Conservation (phyloP, 106 monocot genomes). For the Apostasia ramifera region DNA sequence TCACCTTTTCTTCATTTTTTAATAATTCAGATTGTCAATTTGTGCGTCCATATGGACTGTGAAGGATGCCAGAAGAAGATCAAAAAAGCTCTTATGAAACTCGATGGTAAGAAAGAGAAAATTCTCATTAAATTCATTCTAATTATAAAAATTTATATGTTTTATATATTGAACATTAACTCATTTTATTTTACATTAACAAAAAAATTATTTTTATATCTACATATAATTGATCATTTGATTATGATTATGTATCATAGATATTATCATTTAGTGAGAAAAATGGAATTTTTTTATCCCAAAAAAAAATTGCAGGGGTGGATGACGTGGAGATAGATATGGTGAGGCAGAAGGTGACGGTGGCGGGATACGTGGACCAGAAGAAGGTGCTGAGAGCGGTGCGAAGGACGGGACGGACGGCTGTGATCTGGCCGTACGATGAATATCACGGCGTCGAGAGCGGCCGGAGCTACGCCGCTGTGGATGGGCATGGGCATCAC, state of each 20-base stretch:
- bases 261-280: too few relatives aligned
- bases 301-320: constrained; percentile 25
- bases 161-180: neutral
- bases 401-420: constrained; percentile 67
- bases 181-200: neutral
- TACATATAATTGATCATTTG: neutral
- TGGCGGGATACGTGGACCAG: constrained; percentile 64
- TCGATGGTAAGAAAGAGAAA: constrained; percentile 7
- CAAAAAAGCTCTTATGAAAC: constrained; percentile 21
- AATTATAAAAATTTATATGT: neutral
- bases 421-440: constrained; percentile 59
- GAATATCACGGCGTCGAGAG: too few relatives aligned
- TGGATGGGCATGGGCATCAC: neutral
- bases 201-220: neutral
- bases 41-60: constrained; percentile 61
- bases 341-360: constrained; percentile 78
- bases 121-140: neutral
- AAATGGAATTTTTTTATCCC: too few relatives aligned
- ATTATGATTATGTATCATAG: too few relatives aligned
- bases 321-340: constrained; percentile 71
- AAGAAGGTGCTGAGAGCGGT: constrained; percentile 69
- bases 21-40: constrained; percentile 27
- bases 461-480: too few relatives aligned
- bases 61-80: constrained; percentile 37
- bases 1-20: too few relatives aligned